These are phyloP conservation scores for Aspergillus mulundensis DNA, from an alignment of 495 filamentous ascomycete species.

Conservation along the genomic window DNA sequence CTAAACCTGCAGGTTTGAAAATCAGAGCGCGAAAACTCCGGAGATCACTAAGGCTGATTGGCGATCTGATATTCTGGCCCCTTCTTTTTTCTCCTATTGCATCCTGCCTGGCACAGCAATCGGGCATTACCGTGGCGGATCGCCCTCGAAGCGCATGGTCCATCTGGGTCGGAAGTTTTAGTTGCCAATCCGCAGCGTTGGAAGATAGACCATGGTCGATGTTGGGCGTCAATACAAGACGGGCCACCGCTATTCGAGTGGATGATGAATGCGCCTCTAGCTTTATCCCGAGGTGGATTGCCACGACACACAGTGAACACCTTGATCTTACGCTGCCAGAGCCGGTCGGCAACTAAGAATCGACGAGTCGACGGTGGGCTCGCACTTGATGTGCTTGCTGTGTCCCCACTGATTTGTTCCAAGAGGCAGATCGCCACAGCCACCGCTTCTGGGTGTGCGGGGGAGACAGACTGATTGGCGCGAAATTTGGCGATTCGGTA, in stretches of 20 bases:
- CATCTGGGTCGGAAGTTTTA: slow-evolving; percentile 29
- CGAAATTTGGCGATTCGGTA: slow-evolving; percentile 29
- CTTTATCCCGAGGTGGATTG: slow-evolving; percentile 12
- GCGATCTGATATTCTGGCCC: slow-evolving; percentile 8
- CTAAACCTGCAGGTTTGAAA: slow-evolving; percentile 10
- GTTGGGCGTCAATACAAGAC: slow-evolving; percentile 24
- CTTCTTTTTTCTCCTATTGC: slow-evolving; percentile 12
- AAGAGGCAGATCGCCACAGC: slow-evolving; percentile 28
- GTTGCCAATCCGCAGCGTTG: slow-evolving; percentile 26
- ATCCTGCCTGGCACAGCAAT: slow-evolving; percentile 15
- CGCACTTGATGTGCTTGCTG: background rate
- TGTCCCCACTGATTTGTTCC: slow-evolving; percentile 4
- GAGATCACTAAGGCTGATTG: slow-evolving; percentile 12
- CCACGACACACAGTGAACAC: slow-evolving; percentile 11
- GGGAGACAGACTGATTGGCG: slow-evolving; percentile 28
- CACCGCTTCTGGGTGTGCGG: slow-evolving; percentile 27
- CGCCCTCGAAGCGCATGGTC: slow-evolving; percentile 26
- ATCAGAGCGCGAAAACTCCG: slow-evolving; percentile 15
- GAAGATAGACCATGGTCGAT: slow-evolving; percentile 13
- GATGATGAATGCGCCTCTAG: background rate
- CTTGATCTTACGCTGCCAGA: background rate
- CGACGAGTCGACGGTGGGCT: background rate
- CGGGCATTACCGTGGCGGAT: slow-evolving; percentile 42
- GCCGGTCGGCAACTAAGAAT: background rate
- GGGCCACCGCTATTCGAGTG: slow-evolving; percentile 13